Evolutionary conservation across 2,329 filamentous ascomycete species (phyloP).

Genomic region (Daldinia sp.): DNA sequence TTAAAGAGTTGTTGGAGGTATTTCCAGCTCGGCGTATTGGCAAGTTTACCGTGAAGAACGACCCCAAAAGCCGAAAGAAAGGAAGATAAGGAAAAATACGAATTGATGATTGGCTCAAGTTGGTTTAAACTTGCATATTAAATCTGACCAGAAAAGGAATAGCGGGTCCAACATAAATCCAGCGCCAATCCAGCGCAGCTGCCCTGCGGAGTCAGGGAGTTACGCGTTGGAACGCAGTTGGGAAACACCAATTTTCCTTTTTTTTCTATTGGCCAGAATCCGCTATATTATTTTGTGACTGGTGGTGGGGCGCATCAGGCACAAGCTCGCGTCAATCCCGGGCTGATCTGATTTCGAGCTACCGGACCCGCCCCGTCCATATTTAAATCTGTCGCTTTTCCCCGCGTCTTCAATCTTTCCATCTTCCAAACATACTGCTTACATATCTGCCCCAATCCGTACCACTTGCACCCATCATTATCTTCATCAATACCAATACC

Average conservation of each 20-base stretch:
- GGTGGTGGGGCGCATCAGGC: constrained; percentile 29
- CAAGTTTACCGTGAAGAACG: neutral
- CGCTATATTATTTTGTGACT: neutral
- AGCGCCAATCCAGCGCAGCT: neutral
- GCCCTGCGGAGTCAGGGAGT: neutral
- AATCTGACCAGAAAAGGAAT: constrained; percentile 20
- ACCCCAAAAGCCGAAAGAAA: neutral
- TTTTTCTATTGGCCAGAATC: constrained; percentile 29
- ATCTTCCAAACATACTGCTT: constrained; percentile 27
- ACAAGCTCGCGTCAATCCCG: constrained; percentile 30
- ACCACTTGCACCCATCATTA: constrained; percentile 17
- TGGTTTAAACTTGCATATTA: constrained; percentile 16
- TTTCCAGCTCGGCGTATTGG: neutral
- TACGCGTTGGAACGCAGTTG: neutral
- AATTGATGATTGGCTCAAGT: constrained; percentile 42
- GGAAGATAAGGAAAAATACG: constrained; percentile 10
- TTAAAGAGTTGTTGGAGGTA: neutral
- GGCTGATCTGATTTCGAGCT: constrained; percentile 48
- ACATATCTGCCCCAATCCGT: constrained; percentile 33
- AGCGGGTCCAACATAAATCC: constrained; percentile 9
- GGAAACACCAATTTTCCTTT: too few species aligned
- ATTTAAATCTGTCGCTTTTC: constrained; percentile 43
- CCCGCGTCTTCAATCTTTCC: constrained; percentile 39
- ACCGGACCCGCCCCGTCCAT: constrained; percentile 35
- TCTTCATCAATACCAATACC: too few species aligned